Base-by-base conservation (phyloP, 1,139 yeast genomes). In the Nadsonia starkeyi-henricii region DNA sequence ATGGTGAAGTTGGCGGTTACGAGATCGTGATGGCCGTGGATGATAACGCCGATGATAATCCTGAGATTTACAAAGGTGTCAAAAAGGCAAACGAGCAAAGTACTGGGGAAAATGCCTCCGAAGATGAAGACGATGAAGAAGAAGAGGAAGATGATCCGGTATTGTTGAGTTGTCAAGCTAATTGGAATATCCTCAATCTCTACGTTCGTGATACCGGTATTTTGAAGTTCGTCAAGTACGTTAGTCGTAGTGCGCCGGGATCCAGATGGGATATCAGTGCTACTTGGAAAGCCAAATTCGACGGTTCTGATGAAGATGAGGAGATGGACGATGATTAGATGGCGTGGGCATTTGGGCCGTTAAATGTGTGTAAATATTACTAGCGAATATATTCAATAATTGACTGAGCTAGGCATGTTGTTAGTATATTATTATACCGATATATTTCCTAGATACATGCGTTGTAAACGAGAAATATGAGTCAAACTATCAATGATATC, bases 1-100 rank as follows among this genome's bases (percentile, higher is more conserved):
- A 77, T 48, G 96, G 96, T 18, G 95, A 85, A 57, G 70, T 72
- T 51, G 99, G 99, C 39, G 99, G 97, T 1, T 93, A 93, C 65
- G 96, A 91, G 58, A 70, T 93, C 48, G 83, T 93, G 59, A 84
- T 93, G 61, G 45, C 58, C 2, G 56, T 52, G 1, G 61, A 58
- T 39, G 62, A 58, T 5, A 58, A 58, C 17, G 54, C 54, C 9
- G 52, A 50, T 15, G 56, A 52, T 12, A 61, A 61, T 45, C 62
- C 62, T 7, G 64, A 62, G 3, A 61, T 56, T 12, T 58, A 58
- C 48, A 50, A 56, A 21, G 56, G 50, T 42, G 50, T 52, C 36
- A 47, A 47, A n/a, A 45, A 45, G 50, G 75, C 75, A 19, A 88
- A 81, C 54, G 93, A 85, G 8, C n/a, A n/a, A n/a, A n/a, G n/a